Conservation (phyloP, 257 asterid genomes). For the Fraxinus anomala region DNA sequence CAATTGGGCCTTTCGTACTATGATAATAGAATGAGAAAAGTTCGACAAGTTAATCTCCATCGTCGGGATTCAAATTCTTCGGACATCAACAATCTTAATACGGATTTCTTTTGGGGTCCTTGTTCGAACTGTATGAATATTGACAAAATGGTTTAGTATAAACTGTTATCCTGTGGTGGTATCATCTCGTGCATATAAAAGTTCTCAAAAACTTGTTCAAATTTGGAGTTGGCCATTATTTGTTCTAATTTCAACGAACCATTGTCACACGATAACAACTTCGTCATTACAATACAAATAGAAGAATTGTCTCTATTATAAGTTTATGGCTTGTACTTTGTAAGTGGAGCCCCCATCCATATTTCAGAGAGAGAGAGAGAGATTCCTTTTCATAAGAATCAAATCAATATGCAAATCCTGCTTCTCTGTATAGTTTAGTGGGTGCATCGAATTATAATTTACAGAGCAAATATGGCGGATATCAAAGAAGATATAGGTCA, state of each 20-base stretch:
- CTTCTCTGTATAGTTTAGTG: no score
- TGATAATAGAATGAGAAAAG: no score
- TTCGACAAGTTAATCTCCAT: no score
- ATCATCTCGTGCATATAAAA: neutral
- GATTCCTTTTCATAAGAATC: neutral
- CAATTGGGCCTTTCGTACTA: no score
- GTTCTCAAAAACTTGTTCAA: neutral
- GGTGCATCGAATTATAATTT: neutral
- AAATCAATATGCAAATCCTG: no score
- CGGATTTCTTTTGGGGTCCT: no score
- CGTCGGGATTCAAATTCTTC: no score
- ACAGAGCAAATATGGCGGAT: constrained; percentile 41
- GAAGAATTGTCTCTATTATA: neutral
- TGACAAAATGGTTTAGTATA: no score
- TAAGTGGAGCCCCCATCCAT: neutral
- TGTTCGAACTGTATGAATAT: no score
- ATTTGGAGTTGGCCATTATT: neutral
- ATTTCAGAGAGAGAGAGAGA: neutral
- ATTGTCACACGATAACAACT: neutral
- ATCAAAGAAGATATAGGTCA: constrained; percentile 35
- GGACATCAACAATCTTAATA: no score
- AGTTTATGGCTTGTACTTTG: neutral
- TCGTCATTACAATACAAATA: neutral
- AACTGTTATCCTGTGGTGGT: neutral
- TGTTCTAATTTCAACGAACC: neutral